Evolutionary conservation across 805 yeast species (phyloP).

Genomic region (Candida ponderosae): DNA sequence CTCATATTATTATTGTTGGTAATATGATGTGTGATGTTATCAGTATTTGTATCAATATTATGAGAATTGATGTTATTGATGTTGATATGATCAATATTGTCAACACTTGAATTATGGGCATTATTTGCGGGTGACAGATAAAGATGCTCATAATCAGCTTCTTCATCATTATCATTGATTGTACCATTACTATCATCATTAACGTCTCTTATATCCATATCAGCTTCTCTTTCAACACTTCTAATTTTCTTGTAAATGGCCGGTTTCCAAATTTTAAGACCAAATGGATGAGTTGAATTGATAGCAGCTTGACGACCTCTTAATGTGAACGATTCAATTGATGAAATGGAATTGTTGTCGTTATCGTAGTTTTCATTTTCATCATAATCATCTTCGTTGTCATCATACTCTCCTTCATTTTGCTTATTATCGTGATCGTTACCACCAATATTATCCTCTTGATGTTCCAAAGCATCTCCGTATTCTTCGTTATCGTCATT

Average conservation of each 20-base stretch:
- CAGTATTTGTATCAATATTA: too few species aligned
- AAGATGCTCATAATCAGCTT: too few species aligned
- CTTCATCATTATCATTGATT: not conserved
- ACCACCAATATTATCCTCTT: not conserved
- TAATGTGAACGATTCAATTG: slow-evolving; percentile 78
- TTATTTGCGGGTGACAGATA: too few species aligned
- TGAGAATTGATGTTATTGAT: too few species aligned
- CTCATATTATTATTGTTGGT: slow-evolving; percentile 20
- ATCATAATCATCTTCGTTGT: slow-evolving; percentile 7
- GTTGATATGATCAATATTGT: too few species aligned
- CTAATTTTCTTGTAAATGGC: slow-evolving; percentile 89
- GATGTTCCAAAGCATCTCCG: not conserved
- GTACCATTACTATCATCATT: slow-evolving; percentile 45
- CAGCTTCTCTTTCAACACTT: slow-evolving; percentile 87
- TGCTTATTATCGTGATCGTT: slow-evolving; percentile 3
- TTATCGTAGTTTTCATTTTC: slow-evolving; percentile 17
- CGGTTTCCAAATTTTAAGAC: slow-evolving; percentile 98
- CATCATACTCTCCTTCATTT: slow-evolving; percentile 10
- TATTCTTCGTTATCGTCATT: not conserved
- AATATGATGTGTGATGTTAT: too few species aligned
- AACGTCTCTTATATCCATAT: slow-evolving; percentile 85
- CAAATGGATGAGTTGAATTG: slow-evolving; percentile 94
- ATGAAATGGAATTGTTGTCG: slow-evolving; percentile 34
- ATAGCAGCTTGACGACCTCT: slow-evolving; percentile 94
- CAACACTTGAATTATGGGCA: too few species aligned